These are phyloP conservation scores for Nicotiana tabacum DNA, from an alignment of 257 asterid species.

Conservation along the genomic window DNA sequence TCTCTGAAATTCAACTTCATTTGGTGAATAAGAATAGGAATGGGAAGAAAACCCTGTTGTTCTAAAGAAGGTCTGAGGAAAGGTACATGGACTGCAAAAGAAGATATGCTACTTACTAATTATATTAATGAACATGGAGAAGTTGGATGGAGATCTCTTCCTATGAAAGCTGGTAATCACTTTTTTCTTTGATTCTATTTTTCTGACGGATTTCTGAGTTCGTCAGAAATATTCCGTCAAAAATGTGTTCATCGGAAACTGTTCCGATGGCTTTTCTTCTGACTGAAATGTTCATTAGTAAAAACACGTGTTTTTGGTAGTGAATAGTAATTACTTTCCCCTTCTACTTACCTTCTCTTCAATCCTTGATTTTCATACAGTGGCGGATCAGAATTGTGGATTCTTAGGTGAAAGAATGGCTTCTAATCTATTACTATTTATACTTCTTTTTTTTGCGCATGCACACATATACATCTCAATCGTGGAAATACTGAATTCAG, in stretches of 20 bases:
- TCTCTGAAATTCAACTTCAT: neutral
- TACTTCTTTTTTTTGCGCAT: neutral
- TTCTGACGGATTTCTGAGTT: too few relatives aligned
- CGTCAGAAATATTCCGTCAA: too few relatives aligned
- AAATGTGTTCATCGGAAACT: too few relatives aligned
- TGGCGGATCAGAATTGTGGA: neutral
- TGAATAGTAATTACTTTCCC: too few relatives aligned
- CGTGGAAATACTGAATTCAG: neutral
- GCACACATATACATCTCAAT: too few relatives aligned
- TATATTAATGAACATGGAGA: neutral
- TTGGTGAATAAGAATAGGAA: too few relatives aligned
- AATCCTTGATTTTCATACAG: neutral
- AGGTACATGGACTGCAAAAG: neutral
- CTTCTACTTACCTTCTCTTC: too few relatives aligned
- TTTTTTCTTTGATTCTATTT: neutral
- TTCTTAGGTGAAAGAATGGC: neutral
- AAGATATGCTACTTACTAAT: neutral
- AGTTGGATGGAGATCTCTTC: conserved; percentile 10
- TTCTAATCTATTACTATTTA: neutral
- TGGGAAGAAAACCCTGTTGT: conserved; percentile 8
- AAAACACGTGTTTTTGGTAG: too few relatives aligned
- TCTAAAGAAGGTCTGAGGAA: neutral
- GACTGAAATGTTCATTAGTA: too few relatives aligned
- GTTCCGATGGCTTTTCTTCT: too few relatives aligned
- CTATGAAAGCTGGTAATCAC: neutral